A percentile compares a stretch with the other conserved stretches of the same genome.
Evolutionary conservation across 2,329 filamentous ascomycete species (phyloP).

Genomic region (Fusarium sp.): DNA sequence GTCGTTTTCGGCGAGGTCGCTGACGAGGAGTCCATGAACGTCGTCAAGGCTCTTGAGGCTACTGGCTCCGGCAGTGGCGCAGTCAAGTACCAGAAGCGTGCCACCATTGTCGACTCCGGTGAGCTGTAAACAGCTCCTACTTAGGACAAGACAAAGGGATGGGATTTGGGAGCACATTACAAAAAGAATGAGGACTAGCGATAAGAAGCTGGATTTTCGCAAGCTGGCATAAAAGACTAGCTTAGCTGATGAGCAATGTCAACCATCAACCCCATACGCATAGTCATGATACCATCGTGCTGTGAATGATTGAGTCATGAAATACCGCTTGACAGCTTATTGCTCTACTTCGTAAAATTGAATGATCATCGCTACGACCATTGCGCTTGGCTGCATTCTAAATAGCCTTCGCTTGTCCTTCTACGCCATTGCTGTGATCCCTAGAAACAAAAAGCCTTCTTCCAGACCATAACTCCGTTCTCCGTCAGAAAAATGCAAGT

Average conservation of each 20-base stretch:
- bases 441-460: slow-evolving; percentile 23
- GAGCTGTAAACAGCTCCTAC: slow-evolving; percentile 51
- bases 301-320: neutral
- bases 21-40: slow-evolving; percentile 56
- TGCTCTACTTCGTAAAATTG: neutral
- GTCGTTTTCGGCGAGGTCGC: slow-evolving; percentile 84
- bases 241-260: slow-evolving; percentile 34
- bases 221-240: slow-evolving; percentile 26
- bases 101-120: slow-evolving; percentile 67
- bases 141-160: slow-evolving; percentile 10
- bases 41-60: slow-evolving; percentile 71
- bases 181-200: slow-evolving; percentile 36
- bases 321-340: neutral
- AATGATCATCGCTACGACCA: slow-evolving; percentile 5
- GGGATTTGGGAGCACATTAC: slow-evolving; percentile 28
- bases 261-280: slow-evolving; percentile 25
- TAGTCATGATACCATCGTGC: neutral
- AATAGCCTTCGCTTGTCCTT: slow-evolving; percentile 27
- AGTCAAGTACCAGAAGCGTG: slow-evolving; percentile 67
- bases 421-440: slow-evolving; percentile 40
- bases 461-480: slow-evolving; percentile 38
- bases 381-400: slow-evolving; percentile 15
- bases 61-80: slow-evolving; percentile 64
- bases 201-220: slow-evolving; percentile 23
- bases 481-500: slow-evolving; percentile 10